Evolutionary conservation across 75 land plant genomes (phyloP).

Genomic region (Isoetes taiwanensis): DNA sequence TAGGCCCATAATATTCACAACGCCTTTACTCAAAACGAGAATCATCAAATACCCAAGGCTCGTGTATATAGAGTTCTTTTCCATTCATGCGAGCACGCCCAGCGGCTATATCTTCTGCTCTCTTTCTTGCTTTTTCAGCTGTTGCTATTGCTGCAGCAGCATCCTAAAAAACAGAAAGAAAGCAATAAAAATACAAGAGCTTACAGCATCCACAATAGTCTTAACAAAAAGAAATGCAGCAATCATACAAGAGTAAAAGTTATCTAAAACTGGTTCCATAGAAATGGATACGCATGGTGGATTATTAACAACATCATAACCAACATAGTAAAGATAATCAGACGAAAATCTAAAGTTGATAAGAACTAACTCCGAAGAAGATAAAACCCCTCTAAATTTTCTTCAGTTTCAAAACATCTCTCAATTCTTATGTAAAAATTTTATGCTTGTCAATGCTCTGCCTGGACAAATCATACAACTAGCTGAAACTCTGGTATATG

Average conservation of each 20-base stretch:
- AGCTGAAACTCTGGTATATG: too few relatives aligned
- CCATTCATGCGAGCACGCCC: constrained; percentile 77
- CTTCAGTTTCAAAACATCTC: too few relatives aligned
- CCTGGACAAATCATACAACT: too few relatives aligned
- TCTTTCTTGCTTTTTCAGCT: constrained; percentile 60
- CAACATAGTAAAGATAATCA: too few relatives aligned
- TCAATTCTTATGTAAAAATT: too few relatives aligned
- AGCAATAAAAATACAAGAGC: neutral
- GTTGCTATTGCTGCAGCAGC: constrained; percentile 48
- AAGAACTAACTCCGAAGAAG: too few relatives aligned
- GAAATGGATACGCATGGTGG: neutral
- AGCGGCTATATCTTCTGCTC: constrained; percentile 64
- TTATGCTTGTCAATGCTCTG: too few relatives aligned
- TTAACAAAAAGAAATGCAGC: neutral
- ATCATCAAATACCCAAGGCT: constrained; percentile 93
- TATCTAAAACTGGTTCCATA: neutral
- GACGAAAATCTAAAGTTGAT: too few relatives aligned
- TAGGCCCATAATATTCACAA: neutral
- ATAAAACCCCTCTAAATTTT: too few relatives aligned
- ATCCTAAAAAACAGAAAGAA: constrained; percentile 34
- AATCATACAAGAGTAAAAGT: too few relatives aligned
- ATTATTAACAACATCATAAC: too few relatives aligned
- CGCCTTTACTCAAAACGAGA: neutral
- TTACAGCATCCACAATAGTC: neutral
- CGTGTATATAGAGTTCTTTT: constrained; percentile 67